These are phyloP conservation scores for Coemansia sp. DNA, from an alignment of 192 early-diverging fungal species.

Conservation along the genomic window DNA sequence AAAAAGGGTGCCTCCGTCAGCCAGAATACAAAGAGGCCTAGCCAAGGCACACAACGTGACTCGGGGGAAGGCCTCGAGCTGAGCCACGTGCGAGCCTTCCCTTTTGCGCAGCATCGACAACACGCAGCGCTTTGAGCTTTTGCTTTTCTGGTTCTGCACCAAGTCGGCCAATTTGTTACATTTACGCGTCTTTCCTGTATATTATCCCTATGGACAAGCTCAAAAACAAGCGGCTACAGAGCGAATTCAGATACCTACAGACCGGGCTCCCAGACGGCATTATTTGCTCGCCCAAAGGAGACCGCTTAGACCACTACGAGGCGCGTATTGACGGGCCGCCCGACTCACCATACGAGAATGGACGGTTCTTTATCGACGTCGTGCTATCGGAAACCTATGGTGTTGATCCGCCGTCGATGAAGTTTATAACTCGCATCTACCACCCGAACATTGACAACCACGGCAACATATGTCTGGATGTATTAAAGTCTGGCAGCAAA, in stretches of 20 bases:
- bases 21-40: neutral
- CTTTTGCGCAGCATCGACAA: neutral
- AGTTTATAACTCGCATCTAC: slow-evolving; percentile 73
- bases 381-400: slow-evolving; percentile 57
- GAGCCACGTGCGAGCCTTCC: neutral
- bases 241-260: slow-evolving; percentile 41
- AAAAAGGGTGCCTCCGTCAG: neutral
- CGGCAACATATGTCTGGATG: slow-evolving; percentile 73
- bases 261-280: slow-evolving; percentile 59
- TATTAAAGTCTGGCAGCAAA: slow-evolving; percentile 59
- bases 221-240: slow-evolving; percentile 24
- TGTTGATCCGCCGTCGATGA: slow-evolving; percentile 68
- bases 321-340: slow-evolving; percentile 63
- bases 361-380: slow-evolving; percentile 64
- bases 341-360: slow-evolving; percentile 66
- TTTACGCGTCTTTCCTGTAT: neutral
- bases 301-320: slow-evolving; percentile 57
- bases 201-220: neutral
- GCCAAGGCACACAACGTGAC: slow-evolving; percentile 5
- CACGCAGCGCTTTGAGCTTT: neutral
- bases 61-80: neutral
- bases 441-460: slow-evolving; percentile 80
- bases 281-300: slow-evolving; percentile 62
- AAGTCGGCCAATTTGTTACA: neutral
- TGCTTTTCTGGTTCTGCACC: neutral